Conservation (phyloP, 2,329 filamentous ascomycete genomes). For the Pseudogymnoascus sp. region DNA sequence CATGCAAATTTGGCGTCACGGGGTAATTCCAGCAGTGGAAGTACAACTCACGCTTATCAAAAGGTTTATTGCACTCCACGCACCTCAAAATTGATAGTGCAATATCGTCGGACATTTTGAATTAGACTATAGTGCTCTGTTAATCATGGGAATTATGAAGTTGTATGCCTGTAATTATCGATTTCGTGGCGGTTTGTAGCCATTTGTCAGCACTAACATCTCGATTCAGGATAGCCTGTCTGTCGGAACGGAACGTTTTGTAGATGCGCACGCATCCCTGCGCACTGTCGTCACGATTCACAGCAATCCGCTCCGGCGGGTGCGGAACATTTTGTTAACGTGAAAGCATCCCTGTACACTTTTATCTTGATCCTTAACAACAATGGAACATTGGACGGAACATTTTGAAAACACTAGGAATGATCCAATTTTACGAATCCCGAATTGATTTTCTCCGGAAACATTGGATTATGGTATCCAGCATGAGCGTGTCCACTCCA, state of each 20-base stretch:
- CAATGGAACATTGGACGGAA: not conserved
- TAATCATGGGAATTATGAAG: slow-evolving; percentile 14
- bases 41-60: slow-evolving; percentile 32
- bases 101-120: slow-evolving; percentile 23
- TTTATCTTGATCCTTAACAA: too few relatives aligned
- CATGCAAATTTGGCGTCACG: slow-evolving; percentile 15
- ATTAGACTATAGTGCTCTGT: slow-evolving; percentile 14
- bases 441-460: slow-evolving; percentile 9
- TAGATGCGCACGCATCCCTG: slow-evolving; percentile 15
- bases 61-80: slow-evolving; percentile 35
- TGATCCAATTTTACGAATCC: slow-evolving; percentile 10
- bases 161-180: slow-evolving; percentile 13
- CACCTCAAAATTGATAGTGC: slow-evolving; percentile 30
- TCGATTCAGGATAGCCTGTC: slow-evolving; percentile 12
- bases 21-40: slow-evolving; percentile 10
- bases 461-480: slow-evolving; percentile 8
- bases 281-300: slow-evolving; percentile 9
- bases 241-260: slow-evolving; percentile 25
- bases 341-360: too few relatives aligned
- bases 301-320: not conserved
- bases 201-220: slow-evolving; percentile 17
- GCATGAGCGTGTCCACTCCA: not conserved
- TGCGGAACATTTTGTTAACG: not conserved
- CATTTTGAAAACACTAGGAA: not conserved
- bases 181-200: slow-evolving; percentile 21